These are phyloP conservation scores for Hylodesmum podocarpum DNA, from an alignment of 306 rosid species.

Conservation along the genomic window DNA sequence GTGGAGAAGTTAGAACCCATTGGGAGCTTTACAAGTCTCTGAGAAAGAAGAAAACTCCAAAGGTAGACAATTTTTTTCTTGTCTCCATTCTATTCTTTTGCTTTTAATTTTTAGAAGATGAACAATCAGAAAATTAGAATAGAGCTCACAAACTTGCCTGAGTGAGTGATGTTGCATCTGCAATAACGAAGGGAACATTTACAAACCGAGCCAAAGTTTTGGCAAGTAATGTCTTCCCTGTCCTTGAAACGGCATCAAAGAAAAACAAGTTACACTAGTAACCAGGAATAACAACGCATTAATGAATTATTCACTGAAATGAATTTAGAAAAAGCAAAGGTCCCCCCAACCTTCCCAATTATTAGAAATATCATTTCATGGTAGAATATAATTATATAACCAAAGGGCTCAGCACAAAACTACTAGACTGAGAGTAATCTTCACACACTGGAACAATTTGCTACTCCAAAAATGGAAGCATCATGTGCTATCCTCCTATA, in stretches of 20 bases:
- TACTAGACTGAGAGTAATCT: background rate
- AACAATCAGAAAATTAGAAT: conserved; percentile 26
- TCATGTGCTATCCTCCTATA: background rate
- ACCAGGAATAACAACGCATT: conserved; percentile 20
- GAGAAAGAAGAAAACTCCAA: conserved; percentile 8
- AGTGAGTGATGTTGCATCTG: conserved; percentile 96
- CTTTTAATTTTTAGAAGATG: background rate
- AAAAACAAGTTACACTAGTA: conserved; percentile 60
- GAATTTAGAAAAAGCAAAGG: background rate
- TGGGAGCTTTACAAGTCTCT: background rate
- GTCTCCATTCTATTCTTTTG: background rate
- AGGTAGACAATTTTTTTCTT: background rate
- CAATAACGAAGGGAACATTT: conserved; percentile 95
- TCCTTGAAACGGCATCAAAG: conserved; percentile 80
- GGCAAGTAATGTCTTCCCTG: conserved; percentile 99
- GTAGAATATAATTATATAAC: background rate
- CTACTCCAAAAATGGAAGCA: conserved; percentile 1
- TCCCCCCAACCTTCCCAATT: background rate
- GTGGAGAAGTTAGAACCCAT: background rate
- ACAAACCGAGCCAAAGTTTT: conserved; percentile 98
- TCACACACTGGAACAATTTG: background rate
- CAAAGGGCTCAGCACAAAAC: background rate
- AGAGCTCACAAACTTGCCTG: conserved; percentile 65
- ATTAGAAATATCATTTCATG: background rate
- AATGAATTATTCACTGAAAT: background rate